Base-by-base conservation (phyloP, 208 protist genomes). In the Herpetomonas tarakana region DNA sequence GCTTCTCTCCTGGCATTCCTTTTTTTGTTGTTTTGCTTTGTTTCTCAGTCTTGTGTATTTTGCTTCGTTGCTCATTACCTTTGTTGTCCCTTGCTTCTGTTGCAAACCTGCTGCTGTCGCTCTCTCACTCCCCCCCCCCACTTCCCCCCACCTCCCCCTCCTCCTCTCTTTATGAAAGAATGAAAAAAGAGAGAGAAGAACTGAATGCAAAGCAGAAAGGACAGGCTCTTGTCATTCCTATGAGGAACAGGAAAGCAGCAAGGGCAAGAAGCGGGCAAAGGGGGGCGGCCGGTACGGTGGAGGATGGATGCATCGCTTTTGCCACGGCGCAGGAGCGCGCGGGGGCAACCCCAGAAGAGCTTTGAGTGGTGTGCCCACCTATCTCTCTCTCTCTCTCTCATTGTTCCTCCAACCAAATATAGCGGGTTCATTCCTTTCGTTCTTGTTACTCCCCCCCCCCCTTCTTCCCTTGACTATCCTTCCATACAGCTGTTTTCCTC, bases 341-440 rank as follows among this genome's bases (percentile, higher is more conserved):
- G n/a, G n/a, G n/a, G n/a, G n/a, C n/a, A n/a, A n/a, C n/a, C n/a
- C n/a, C n/a, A n/a, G 12, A 25, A 21, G 7, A 11, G 46, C 18
- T 25, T 51, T 51, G 14, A 7, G 7, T 51, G 7, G 6, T 51
- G 9, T 19, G 18, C 49, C 30, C 49, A 26, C 19, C 21, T 60
- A 18, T 60, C 39, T 60, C 55, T 47, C 28, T 60, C 39, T 24
- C 55, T 50, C 55, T 50, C 41, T 50, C 26, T 28, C 14, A 46
- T 58, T 58, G n/a, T 24, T 22, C 18, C 3, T n/a, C n/a, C n/a
- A n/a, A n/a, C n/a, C n/a, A n/a, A n/a, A n/a, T n/a, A n/a, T n/a
- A 35, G 16, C 12, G 51, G 29, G 9, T 16, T 18, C 9, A 26
- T 28, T 54, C 9, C 24, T 60, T 11, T 60, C 11, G n/a, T 19